Evolutionary conservation across 345 rosid species (phyloP), one percentile per base, ranked within the genome.

Genomic region (Cardiospermum halicacabum): DNA sequence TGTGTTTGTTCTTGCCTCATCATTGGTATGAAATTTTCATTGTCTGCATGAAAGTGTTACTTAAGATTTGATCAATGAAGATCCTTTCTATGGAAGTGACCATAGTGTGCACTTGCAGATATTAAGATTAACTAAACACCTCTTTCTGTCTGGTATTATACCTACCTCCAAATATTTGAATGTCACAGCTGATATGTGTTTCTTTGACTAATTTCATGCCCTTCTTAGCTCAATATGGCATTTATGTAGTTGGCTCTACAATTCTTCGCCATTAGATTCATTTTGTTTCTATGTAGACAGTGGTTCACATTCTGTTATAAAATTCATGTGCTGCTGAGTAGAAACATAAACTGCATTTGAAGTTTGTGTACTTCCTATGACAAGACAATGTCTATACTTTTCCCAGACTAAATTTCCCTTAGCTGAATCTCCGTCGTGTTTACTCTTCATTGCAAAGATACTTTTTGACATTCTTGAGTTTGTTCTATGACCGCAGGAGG

Each of bases 401-500:
- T 22, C 13, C 30, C 58, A 24, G 30, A 0, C 7, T 15, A 0
- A 30, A 24, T 15, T 37, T 42, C 56, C 24, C 50, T 67, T 32
- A 43, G 26, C 53, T 31, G 57, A 58, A 13, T 51, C 56, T 19
- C 50, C 10, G 7, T 31, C 9, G 18, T 26, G 18, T 66, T 7
- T 32, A 12, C 21, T 27, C 28, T 50, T 56, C 43, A 42, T 68
- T 47, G 28, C 11, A 37, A 13, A 25, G 28, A 22, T 15, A 8
- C 47, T 42, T 71, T 47, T 5, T 64, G 6, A 53, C 69, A 3
- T 55, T 45, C 60, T 34, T 19, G 64, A 36, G 22, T 32, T 49
- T 5, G 57, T 3, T 18, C 11, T n/a, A 30, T 32, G 67, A 71
- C 82, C 82, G 91, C 85, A 72, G 62, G 83, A 79, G 73, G 80